Percentiles rank a stretch among this genome's conserved stretches.
Evolutionary conservation across 2,329 filamentous ascomycete genomes (phyloP).

Genomic region (Fusarium agapanthi): DNA sequence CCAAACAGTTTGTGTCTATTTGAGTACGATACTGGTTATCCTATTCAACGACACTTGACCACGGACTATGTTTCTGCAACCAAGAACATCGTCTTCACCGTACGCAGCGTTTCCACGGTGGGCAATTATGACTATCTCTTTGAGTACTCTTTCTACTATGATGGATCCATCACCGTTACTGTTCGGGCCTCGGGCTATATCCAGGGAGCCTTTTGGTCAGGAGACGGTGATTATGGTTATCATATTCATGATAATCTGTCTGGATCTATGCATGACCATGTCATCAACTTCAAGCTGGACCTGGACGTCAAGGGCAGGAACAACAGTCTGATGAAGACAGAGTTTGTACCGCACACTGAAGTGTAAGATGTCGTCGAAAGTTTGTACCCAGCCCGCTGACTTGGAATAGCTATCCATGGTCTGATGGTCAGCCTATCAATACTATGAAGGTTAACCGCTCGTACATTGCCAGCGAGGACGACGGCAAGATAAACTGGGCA

Average conservation of each 20-base stretch:
- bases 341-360: conserved; percentile 38
- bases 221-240: conserved; percentile 60
- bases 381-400: neutral
- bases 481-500: conserved; percentile 57
- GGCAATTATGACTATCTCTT: conserved; percentile 66
- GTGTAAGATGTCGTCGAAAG: neutral
- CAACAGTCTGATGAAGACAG: conserved; percentile 54
- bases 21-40: conserved; percentile 59
- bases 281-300: conserved; percentile 64
- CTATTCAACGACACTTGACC: conserved; percentile 59
- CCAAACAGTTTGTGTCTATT: conserved; percentile 64
- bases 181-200: conserved; percentile 64
- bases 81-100: conserved; percentile 57
- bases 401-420: conserved; percentile 52
- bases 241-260: conserved; percentile 58
- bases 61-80: conserved; percentile 53
- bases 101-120: conserved; percentile 59
- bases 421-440: conserved; percentile 54
- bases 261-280: conserved; percentile 64
- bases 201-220: conserved; percentile 56
- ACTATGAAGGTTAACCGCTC: conserved; percentile 60
- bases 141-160: conserved; percentile 59
- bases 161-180: conserved; percentile 61
- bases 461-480: conserved; percentile 54
- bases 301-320: conserved; percentile 59